Evolutionary conservation across 2,329 filamentous ascomycete species (phyloP).

Genomic region (Apiospora saccharicola): DNA sequence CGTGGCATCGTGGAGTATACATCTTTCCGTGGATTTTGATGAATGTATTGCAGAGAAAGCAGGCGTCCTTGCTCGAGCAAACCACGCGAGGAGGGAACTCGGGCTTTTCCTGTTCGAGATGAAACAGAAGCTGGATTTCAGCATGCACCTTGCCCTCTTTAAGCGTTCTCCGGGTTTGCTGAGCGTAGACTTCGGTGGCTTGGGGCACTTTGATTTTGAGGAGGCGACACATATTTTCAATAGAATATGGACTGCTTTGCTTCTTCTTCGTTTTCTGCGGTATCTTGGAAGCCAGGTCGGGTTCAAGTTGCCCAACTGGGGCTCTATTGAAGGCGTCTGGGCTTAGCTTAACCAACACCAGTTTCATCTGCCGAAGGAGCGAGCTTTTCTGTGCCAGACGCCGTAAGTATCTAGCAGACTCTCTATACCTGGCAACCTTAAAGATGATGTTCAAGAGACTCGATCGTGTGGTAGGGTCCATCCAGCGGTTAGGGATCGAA

Average conservation of each 20-base stretch:
- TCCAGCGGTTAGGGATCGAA: slow-evolving; percentile 33
- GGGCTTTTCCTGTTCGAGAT: slow-evolving; percentile 46
- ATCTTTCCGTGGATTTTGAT: slow-evolving; percentile 51
- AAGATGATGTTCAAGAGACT: slow-evolving; percentile 43
- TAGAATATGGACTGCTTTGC: neutral
- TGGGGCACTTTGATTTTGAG: slow-evolving; percentile 21
- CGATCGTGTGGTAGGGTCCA: slow-evolving; percentile 28
- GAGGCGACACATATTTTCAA: slow-evolving; percentile 19
- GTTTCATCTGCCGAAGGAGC: slow-evolving; percentile 39
- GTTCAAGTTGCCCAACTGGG: neutral
- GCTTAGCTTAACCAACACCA: slow-evolving; percentile 41
- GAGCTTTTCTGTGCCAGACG: slow-evolving; percentile 41
- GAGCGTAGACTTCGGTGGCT: slow-evolving; percentile 28
- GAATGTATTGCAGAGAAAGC: slow-evolving; percentile 58
- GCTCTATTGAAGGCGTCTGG: slow-evolving; percentile 35
- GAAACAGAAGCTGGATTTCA: slow-evolving; percentile 57
- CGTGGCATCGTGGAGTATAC: slow-evolving; percentile 51
- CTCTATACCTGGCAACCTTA: slow-evolving; percentile 48
- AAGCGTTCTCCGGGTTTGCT: slow-evolving; percentile 30
- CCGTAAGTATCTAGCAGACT: slow-evolving; percentile 44
- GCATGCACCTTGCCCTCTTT: slow-evolving; percentile 52
- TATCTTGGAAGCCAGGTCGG: slow-evolving; percentile 25
- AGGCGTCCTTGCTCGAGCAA: slow-evolving; percentile 58
- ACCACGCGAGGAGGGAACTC: slow-evolving; percentile 49
- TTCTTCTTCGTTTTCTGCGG: slow-evolving; percentile 28